These are phyloP conservation scores for Limnanthes douglasii DNA, from an alignment of 345 rosid genomes.

Conservation along the genomic window DNA sequence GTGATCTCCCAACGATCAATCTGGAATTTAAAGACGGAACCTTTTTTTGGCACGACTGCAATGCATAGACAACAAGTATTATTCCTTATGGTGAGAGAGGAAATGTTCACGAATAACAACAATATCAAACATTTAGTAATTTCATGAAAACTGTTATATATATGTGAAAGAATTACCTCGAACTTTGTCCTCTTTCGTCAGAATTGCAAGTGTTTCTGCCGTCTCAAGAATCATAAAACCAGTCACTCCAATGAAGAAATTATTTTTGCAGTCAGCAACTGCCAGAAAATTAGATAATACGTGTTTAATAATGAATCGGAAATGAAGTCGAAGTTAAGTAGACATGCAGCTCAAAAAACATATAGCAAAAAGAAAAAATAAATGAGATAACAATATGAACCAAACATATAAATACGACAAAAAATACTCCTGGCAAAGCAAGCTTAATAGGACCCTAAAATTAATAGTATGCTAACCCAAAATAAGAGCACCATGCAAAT, in stretches of 20 bases:
- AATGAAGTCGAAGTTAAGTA: too few species aligned
- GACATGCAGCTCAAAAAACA: too few species aligned
- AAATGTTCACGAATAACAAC: too few species aligned
- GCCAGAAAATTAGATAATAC: slow-evolving; percentile 10
- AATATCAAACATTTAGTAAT: too few species aligned
- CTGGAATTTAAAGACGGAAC: slow-evolving; percentile 53
- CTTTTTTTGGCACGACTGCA: slow-evolving; percentile 77
- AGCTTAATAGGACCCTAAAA: too few species aligned
- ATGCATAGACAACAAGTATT: background rate
- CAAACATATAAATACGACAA: too few species aligned
- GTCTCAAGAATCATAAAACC: slow-evolving; percentile 94
- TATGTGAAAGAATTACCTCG: slow-evolving; percentile 26
- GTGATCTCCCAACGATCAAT: slow-evolving; percentile 74
- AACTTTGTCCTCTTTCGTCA: slow-evolving; percentile 47
- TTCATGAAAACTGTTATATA: too few species aligned
- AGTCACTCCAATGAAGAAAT: slow-evolving; percentile 42
- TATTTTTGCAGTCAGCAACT: slow-evolving; percentile 66
- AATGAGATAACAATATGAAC: too few species aligned
- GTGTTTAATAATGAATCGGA: too few species aligned
- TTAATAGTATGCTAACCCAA: slow-evolving; percentile 30
- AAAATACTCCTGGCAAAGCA: too few species aligned
- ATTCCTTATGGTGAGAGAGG: background rate
- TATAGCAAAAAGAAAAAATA: too few species aligned
- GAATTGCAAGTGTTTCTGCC: slow-evolving; percentile 69
- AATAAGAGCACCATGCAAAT: slow-evolving; percentile 59